Base-by-base conservation (phyloP, 257 asterid genomes). In the Ilex asprella region DNA sequence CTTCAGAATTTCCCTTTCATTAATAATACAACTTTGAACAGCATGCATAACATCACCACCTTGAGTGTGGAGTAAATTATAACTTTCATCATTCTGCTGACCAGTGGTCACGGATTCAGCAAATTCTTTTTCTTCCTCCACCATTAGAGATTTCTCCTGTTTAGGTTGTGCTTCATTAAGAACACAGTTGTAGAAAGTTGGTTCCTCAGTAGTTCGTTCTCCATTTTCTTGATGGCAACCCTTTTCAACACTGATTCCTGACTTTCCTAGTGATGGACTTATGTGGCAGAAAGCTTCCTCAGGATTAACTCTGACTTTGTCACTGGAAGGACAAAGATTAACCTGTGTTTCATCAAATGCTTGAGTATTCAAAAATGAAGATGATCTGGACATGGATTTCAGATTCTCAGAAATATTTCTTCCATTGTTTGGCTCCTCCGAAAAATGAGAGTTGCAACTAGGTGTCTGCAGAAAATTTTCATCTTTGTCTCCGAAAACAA, bases 1-100 rank as follows among this genome's bases (percentile, higher is more conserved):
- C 86, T 92, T 92, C 21, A 75, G 79, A 71, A 76, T 85, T 67
- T 92, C 99, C 39, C 91, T 86, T 21, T 75, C 88, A 61, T 46
- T 68, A 57, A 78, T 66, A 30, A 86, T 55, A 60, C 70, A 69
- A 58, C 72, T 69, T 70, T 60, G 76, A 11, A 2, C 66, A 61
- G 47, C 63, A 53, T 49, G 63, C 31, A 43, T 44, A 29, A 47
- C 30, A 46, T 64, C 72, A 58, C 57, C 66, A 32, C 39, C 63
- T 63, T 68, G 58, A 44, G 55, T 58, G 35, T 59, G 68, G 61
- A 56, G 57, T 14, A n/a, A 55, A 39, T 56, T 78, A 67, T 56
- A 76, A 59, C 51, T 61, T 53, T 67, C 57, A 52, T 71, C 81
- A 65, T 64, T 68, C 70, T 2, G 47, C 43, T 13, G 62, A 64